A percentile compares a stretch with the other conserved stretches of the same genome.
Conservation (phyloP, 495 filamentous ascomycete genomes). For the Neurospora tetrasperma region DNA sequence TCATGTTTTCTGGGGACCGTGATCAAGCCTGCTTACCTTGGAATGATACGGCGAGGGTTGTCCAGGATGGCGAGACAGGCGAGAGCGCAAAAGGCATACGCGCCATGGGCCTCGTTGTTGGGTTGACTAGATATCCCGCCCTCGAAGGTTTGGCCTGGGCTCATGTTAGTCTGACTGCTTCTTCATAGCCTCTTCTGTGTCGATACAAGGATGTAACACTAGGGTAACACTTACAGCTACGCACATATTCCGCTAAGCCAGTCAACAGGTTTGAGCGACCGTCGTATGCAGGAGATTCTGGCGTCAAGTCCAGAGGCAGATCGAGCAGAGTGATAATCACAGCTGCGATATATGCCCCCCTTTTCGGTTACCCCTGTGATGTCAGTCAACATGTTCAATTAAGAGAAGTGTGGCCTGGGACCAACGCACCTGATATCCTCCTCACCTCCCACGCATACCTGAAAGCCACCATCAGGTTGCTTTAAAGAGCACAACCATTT, state of each 20-base stretch:
- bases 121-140: conserved; percentile 81
- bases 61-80: conserved; percentile 77
- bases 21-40: conserved; percentile 39
- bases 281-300: conserved; percentile 43
- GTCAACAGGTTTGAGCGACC: conserved; percentile 46
- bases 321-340: conserved; percentile 73
- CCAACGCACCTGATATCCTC: conserved; percentile 70
- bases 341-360: conserved; percentile 83
- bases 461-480: conserved; percentile 73
- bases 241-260: conserved; percentile 67
- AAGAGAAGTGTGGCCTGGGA: neutral
- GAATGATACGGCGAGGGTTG: conserved; percentile 59
- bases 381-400: neutral
- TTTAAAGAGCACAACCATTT: conserved; percentile 78
- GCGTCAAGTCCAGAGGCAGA: conserved; percentile 66
- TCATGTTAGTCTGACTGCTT: neutral
- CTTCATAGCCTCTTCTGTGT: neutral
- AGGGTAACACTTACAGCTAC: conserved; percentile 51
- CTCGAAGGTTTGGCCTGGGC: conserved; percentile 79
- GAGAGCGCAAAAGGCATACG: conserved; percentile 91
- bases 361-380: conserved; percentile 17
- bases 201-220: neutral
- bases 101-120: conserved; percentile 84
- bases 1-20: neutral
- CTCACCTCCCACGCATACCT: conserved; percentile 71